Evolutionary conservation across 2,329 filamentous ascomycete species (phyloP).

Genomic region (Zymoseptoria tritici): DNA sequence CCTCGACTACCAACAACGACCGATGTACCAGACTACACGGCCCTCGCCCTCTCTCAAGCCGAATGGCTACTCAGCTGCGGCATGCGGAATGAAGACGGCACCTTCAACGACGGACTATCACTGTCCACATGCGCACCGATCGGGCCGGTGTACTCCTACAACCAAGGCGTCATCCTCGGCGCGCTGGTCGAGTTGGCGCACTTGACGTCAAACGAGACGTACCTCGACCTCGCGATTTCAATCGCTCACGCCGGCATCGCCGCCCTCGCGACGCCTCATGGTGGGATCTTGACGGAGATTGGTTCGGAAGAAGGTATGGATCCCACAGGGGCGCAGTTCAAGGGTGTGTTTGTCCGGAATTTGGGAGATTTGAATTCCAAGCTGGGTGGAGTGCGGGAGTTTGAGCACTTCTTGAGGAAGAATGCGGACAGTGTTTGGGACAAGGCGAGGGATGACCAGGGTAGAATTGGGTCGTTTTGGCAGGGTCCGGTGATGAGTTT

Average conservation of each 20-base stretch:
- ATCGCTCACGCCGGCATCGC: slow-evolving; percentile 34
- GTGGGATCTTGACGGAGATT: slow-evolving; percentile 34
- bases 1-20: neutral
- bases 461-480: slow-evolving; percentile 53
- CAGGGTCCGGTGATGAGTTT: slow-evolving; percentile 48
- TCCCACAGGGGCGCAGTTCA: slow-evolving; percentile 54
- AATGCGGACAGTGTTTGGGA: slow-evolving; percentile 61
- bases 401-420: slow-evolving; percentile 47
- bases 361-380: slow-evolving; percentile 47
- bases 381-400: slow-evolving; percentile 42
- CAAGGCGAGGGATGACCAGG: slow-evolving; percentile 45
- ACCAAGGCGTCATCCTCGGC: slow-evolving; percentile 55
- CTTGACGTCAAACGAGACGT: slow-evolving; percentile 30
- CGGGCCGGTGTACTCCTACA: slow-evolving; percentile 45
- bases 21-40: slow-evolving; percentile 29
- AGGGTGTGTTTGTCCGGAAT: slow-evolving; percentile 63
- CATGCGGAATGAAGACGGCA: slow-evolving; percentile 41
- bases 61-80: slow-evolving; percentile 45
- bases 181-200: slow-evolving; percentile 48
- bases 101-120: slow-evolving; percentile 47
- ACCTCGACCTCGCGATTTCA: slow-evolving; percentile 27
- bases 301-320: slow-evolving; percentile 23
- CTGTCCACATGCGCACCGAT: slow-evolving; percentile 38
- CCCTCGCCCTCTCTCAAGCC: slow-evolving; percentile 42
- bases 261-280: slow-evolving; percentile 25